Evolutionary conservation across 805 yeast genomes (phyloP).

Genomic region (Candida stauntonica): DNA sequence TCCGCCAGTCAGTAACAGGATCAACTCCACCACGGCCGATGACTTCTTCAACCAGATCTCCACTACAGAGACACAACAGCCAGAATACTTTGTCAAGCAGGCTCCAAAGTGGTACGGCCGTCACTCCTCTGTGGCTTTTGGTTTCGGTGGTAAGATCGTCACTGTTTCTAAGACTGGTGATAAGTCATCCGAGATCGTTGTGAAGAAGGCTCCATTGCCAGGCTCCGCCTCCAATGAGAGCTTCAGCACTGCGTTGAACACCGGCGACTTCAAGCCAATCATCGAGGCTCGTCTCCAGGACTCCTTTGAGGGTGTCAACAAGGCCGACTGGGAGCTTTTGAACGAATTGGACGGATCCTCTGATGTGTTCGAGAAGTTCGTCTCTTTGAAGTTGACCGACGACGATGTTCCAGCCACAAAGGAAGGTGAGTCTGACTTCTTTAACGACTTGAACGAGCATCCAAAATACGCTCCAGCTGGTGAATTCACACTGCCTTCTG

Average conservation of each 20-base stretch:
- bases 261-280: conserved; percentile 48
- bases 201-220: conserved; percentile 36
- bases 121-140: conserved; percentile 75
- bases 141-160: conserved; percentile 89
- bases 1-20: conserved; percentile 45
- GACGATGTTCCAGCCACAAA: conserved; percentile 23
- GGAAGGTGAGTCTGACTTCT: conserved; percentile 29
- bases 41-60: conserved; percentile 86
- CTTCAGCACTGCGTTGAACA: conserved; percentile 53
- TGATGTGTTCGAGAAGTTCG: conserved; percentile 43
- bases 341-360: conserved; percentile 51
- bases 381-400: conserved; percentile 31
- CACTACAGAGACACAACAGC: conserved; percentile 63
- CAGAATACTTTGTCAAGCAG: conserved; percentile 65
- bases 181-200: conserved; percentile 37
- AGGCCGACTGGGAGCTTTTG: conserved; percentile 64
- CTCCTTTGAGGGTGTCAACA: conserved; percentile 36
- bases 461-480: conserved; percentile 46
- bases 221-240: conserved; percentile 35
- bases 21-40: conserved; percentile 48
- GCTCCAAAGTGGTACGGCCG: conserved; percentile 88
- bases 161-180: conserved; percentile 40
- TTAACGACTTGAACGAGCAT: conserved; percentile 31
- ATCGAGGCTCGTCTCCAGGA: conserved; percentile 49
- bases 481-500: conserved; percentile 41